Percentiles rank a stretch among this genome's conserved stretches.
These are phyloP conservation scores for Quercus aquifolioides DNA, from an alignment of 306 rosid genomes.

Conservation along the genomic window DNA sequence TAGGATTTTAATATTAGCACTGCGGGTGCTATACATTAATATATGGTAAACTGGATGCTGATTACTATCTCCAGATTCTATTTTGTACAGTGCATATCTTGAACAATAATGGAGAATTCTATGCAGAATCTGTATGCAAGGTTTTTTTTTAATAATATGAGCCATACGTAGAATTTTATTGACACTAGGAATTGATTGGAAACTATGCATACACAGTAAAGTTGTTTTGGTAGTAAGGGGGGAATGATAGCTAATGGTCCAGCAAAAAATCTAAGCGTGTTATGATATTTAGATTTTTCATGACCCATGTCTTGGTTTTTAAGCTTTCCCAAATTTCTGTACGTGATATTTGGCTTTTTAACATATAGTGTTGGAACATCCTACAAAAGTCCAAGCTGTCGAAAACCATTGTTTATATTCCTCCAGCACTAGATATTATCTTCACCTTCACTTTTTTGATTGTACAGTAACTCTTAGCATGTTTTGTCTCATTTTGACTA, in stretches of 20 bases:
- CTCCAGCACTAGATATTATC: too few relatives aligned
- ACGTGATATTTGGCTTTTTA: too few relatives aligned
- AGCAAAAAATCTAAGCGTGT: too few relatives aligned
- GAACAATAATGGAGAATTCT: neutral
- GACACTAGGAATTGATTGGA: too few relatives aligned
- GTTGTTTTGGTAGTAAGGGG: neutral
- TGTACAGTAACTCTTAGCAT: neutral
- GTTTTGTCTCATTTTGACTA: neutral
- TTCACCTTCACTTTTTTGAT: too few relatives aligned
- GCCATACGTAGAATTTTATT: too few relatives aligned
- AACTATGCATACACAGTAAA: neutral
- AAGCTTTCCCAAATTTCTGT: too few relatives aligned
- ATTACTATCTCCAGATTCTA: constrained; percentile 8
- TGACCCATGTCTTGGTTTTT: too few relatives aligned
- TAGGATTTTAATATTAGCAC: neutral
- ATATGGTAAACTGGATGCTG: neutral
- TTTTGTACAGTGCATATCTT: constrained; percentile 11
- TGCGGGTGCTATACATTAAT: neutral
- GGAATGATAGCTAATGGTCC: neutral
- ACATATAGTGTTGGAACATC: too few relatives aligned
- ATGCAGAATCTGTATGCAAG: neutral
- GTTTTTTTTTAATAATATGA: neutral
- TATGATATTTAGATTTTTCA: too few relatives aligned
- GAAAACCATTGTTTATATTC: too few relatives aligned
- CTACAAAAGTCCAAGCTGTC: too few relatives aligned